These are phyloP conservation scores for Stagonosporopsis cucurbitacearum DNA, from an alignment of 2,329 filamentous ascomycete genomes.

Conservation along the genomic window DNA sequence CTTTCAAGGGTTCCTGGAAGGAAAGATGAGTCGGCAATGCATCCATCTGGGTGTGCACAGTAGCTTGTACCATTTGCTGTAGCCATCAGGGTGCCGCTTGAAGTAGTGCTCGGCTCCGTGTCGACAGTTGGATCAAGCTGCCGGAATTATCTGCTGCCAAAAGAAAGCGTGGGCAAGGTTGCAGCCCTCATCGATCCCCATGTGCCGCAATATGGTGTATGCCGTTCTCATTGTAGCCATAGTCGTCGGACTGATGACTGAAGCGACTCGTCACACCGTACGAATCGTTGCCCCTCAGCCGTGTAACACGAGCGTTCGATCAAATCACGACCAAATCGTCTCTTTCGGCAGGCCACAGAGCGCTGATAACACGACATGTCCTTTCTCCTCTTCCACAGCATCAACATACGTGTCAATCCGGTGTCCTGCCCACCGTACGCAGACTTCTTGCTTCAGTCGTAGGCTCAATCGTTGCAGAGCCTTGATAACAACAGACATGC, in stretches of 20 bases:
- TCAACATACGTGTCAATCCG: background rate
- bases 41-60: background rate
- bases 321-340: background rate
- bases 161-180: background rate
- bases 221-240: background rate
- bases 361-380: background rate
- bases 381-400: background rate
- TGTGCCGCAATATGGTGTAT: background rate
- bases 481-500: background rate
- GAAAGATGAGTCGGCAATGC: background rate
- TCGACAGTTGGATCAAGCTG: background rate
- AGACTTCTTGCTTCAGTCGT: background rate
- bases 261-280: background rate
- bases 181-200: background rate
- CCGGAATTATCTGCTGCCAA: background rate
- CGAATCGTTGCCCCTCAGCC: background rate
- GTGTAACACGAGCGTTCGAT: background rate
- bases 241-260: background rate
- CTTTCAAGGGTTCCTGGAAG: background rate
- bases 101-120: background rate
- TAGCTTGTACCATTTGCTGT: background rate
- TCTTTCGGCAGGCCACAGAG: background rate
- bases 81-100: background rate
- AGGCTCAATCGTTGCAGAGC: background rate
- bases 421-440: background rate